Evolutionary conservation across 2,329 filamentous ascomycete genomes (phyloP), one percentile per base, ranked within the genome.

Genomic region (Blastomyces emzantsi): DNA sequence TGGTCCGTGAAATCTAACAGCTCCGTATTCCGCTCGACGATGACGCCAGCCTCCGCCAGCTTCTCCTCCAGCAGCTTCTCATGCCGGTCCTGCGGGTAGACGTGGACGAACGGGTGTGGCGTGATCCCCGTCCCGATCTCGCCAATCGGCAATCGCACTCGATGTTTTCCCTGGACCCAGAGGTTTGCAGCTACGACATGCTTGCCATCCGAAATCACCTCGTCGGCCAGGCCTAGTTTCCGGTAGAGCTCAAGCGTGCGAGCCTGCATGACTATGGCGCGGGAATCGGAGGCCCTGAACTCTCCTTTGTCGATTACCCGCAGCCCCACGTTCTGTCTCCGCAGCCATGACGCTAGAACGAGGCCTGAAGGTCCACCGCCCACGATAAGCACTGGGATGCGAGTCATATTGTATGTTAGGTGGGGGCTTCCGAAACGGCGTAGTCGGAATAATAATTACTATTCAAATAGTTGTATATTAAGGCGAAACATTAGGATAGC

Each of bases 231-330:
- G 5, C 72, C 71, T 55, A 83, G 76, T 49, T 81, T 80, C 57
- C 76, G 76, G 60, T 83, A 76, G 30, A 83, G 72, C 67, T 84
- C 82, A 9, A 82, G 68, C 1, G 78, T 81, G 9, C 82, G 78
- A 15, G 80, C 73, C 63, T 84, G 82, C 5, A 83, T 70, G 11
- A 77, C 74, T 0, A 83, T 69, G 9, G 74, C 71, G 28, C 75
- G 66, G 73, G 81, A 65, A 73, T 72, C 69, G 43, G 68, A 68
- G 54, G 71, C 69, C 55, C 75, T 77, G 0, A 71, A 73, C 2
- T 72, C 73, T 64, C 74, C 70, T 64, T 78, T 77, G 67, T 81
- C 80, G 54, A 84, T 70, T 54, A 84, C 81, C 58, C 79, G 74
- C 4, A 80, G 75, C 1, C 74, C 77, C 66, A 82, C 76, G 28